Conservation (phyloP, 2,329 filamentous ascomycete species). For the Annulohypoxylon truncatum region DNA sequence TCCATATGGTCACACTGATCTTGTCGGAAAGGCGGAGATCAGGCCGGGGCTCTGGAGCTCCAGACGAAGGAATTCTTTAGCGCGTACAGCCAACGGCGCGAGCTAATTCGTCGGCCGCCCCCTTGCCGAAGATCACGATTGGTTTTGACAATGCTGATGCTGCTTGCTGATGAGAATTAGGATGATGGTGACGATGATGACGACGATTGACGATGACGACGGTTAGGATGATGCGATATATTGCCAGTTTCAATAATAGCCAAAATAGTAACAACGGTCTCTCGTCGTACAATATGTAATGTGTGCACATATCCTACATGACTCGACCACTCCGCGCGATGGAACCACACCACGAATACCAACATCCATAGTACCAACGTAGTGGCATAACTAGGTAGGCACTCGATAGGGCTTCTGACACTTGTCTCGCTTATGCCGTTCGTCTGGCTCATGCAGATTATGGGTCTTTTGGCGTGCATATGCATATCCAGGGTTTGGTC, state of each 20-base stretch:
- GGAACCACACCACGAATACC: slow-evolving; percentile 31
- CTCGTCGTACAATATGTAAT: slow-evolving; percentile 19
- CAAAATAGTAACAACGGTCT: slow-evolving; percentile 7
- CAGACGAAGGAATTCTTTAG: slow-evolving; percentile 31
- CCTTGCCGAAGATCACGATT: slow-evolving; percentile 16
- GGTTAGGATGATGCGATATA: slow-evolving; percentile 35
- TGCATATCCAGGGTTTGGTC: slow-evolving; percentile 37
- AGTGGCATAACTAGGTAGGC: slow-evolving; percentile 24
- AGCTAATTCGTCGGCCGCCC: slow-evolving; percentile 24
- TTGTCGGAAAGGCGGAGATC: slow-evolving; percentile 42
- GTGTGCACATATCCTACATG: neutral
- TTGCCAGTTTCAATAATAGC: slow-evolving; percentile 35
- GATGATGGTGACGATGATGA: slow-evolving; percentile 17
- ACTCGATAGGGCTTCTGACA: slow-evolving; percentile 41
- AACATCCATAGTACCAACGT: slow-evolving; percentile 15
- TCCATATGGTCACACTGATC: slow-evolving; percentile 39
- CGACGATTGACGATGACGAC: slow-evolving; percentile 15
- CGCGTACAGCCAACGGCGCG: slow-evolving; percentile 12
- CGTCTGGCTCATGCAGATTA: slow-evolving; percentile 37
- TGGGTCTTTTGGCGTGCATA: slow-evolving; percentile 37
- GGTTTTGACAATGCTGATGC: slow-evolving; percentile 15
- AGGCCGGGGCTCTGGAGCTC: slow-evolving; percentile 37
- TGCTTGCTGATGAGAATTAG: slow-evolving; percentile 19
- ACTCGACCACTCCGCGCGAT: slow-evolving; percentile 23
- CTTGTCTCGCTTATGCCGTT: slow-evolving; percentile 43